Evolutionary conservation across 192 early-diverging fungal species (phyloP), one percentile per base, ranked within the genome.

Genomic region (Mortierella hygrophila): DNA sequence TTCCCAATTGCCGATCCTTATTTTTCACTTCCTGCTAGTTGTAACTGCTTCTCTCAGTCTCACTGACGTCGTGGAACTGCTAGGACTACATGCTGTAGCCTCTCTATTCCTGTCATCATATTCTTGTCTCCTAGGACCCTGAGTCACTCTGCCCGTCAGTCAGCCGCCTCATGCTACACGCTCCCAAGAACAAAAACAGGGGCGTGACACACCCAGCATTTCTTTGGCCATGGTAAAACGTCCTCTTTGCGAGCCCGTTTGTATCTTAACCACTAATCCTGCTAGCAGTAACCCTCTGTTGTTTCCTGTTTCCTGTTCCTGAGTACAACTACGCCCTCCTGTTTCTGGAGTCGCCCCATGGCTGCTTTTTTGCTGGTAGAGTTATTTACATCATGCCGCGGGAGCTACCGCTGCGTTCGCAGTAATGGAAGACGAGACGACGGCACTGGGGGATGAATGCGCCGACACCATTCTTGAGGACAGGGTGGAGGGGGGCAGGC

Each of bases 401-500:
- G 89, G 92, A 95, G 86, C 94, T 95, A 74, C 94, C 96, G 72
- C 94, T 92, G 65, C 93, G 93, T 89, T 96, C 96, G 87, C 96
- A 96, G 83, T 96, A 96, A 84, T 95, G 93, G 86, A 96, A 94
- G 29, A 95, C 94, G 26, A 96, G 85, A 68, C 95, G 95, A 44
- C 94, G 92, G 79, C 95, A 96, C 68, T 94, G 94, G 46, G 94
- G 92, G 16, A 96, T 89, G 86, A 94, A 96, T 18, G 92, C 91
- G 11, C 94, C 95, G 37, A 94, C 93, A 11, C 95, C 95, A 77
- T 96, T 96, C 83, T 89, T 93, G 46, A 90, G 82, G 46, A 85
- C 76, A 40, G 89, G 84, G 57, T 86, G 84, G 16, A 65, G 47
- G 38, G 74, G 74, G 68, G 83, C 74, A 16, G 78, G 41, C 83